A percentile compares a stretch with the other conserved stretches of the same genome.
Conservation (phyloP, 2,329 filamentous ascomycete species). For the Diaporthe sp. region DNA sequence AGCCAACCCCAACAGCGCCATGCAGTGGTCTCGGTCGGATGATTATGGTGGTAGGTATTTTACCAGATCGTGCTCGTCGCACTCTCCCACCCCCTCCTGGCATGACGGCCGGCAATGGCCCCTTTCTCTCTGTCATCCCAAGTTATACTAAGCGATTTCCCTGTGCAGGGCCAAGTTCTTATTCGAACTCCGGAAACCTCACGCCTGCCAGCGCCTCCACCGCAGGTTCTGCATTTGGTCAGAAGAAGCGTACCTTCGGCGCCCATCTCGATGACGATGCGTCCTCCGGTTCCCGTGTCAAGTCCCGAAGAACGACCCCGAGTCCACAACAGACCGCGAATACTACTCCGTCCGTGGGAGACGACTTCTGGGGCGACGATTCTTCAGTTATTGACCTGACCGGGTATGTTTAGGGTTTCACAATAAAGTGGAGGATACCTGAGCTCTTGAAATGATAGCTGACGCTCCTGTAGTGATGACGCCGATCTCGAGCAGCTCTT, state of each 20-base stretch:
- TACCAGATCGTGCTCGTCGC: not conserved
- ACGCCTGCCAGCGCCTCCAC: conserved; percentile 28
- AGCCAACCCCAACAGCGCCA: conserved; percentile 13
- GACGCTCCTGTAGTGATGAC: conserved; percentile 40
- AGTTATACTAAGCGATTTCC: not conserved
- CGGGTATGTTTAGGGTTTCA: conserved; percentile 32
- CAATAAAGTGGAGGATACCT: not conserved
- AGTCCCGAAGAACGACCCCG: conserved; percentile 37
- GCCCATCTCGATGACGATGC: conserved; percentile 32
- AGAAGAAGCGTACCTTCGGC: conserved; percentile 29
- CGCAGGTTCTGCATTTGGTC: conserved; percentile 9
- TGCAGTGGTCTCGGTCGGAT: conserved; percentile 14
- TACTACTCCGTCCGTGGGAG: conserved; percentile 25
- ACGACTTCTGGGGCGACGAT: conserved; percentile 32
- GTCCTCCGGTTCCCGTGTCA: conserved; percentile 16
- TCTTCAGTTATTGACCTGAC: conserved; percentile 54
- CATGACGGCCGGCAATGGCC: not conserved
- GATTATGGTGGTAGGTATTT: not conserved
- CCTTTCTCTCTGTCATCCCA: not conserved
- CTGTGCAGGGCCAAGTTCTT: not conserved
- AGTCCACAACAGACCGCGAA: conserved; percentile 32
- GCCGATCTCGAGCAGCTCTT: conserved; percentile 38
- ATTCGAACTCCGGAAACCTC: conserved; percentile 15
- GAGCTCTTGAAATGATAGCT: not conserved
- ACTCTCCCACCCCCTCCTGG: too few relatives aligned